These are phyloP conservation scores for Pouteria glomerata DNA, from an alignment of 148 eudicot genomes.

Conservation along the genomic window DNA sequence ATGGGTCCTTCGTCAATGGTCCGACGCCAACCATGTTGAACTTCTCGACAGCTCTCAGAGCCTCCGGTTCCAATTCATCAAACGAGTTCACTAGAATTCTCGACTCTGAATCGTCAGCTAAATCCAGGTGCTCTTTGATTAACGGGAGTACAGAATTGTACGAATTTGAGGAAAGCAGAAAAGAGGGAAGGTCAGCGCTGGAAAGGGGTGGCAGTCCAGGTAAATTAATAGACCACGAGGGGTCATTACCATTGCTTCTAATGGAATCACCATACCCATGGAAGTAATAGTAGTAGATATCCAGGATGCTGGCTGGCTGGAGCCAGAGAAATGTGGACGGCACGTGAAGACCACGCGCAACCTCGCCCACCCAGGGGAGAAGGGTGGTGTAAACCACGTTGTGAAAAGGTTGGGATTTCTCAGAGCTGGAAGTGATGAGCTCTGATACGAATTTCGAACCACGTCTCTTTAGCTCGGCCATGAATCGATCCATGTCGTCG, in stretches of 20 bases:
- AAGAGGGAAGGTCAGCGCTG: slow-evolving; percentile 26
- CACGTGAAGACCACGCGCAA: slow-evolving; percentile 34
- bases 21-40: slow-evolving; percentile 32
- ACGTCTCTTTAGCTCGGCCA: slow-evolving; percentile 13
- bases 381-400: slow-evolving; percentile 34
- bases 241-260: not conserved
- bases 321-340: slow-evolving; percentile 36
- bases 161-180: slow-evolving; percentile 18
- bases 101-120: slow-evolving; percentile 22
- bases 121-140: slow-evolving; percentile 30
- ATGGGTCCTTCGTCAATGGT: slow-evolving; percentile 23
- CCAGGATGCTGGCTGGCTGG: slow-evolving; percentile 35
- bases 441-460: slow-evolving; percentile 22
- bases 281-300: slow-evolving; percentile 33
- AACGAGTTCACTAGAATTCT: slow-evolving; percentile 39
- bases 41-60: slow-evolving; percentile 13
- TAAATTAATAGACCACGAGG: slow-evolving; percentile 19
- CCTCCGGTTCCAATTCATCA: slow-evolving; percentile 30
- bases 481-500: not conserved
- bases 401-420: slow-evolving; percentile 25
- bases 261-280: slow-evolving; percentile 16
- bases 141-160: slow-evolving; percentile 1
- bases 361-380: slow-evolving; percentile 41
- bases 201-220: slow-evolving; percentile 31
- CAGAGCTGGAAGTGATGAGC: slow-evolving; percentile 6